These are phyloP conservation scores for Botrytis pseudocinerea DNA, from an alignment of 2,329 filamentous ascomycete species.

Conservation along the genomic window DNA sequence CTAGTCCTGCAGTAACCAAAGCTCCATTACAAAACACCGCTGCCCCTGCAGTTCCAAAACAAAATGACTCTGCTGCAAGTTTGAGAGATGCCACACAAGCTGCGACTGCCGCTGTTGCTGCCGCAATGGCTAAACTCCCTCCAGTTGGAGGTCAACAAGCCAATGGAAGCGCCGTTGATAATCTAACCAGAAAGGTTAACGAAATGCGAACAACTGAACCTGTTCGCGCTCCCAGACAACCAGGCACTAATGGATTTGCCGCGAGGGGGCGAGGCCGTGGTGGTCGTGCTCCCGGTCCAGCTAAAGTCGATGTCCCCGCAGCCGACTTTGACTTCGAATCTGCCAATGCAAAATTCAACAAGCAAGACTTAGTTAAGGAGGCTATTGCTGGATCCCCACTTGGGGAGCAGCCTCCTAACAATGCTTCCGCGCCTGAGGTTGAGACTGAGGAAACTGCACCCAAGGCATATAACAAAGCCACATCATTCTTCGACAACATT, in stretches of 20 bases:
- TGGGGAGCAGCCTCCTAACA: constrained; percentile 50
- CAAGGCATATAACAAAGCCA: constrained; percentile 77
- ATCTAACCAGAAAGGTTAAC: constrained; percentile 71
- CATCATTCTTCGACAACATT: constrained; percentile 97
- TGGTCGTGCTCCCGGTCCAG: constrained; percentile 44
- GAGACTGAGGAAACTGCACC: constrained; percentile 45
- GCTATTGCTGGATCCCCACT: constrained; percentile 77
- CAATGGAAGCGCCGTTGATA: constrained; percentile 58
- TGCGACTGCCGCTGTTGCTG: constrained; percentile 74
- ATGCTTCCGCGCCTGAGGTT: constrained; percentile 41
- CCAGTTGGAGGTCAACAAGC: constrained; percentile 36
- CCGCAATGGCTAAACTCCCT: constrained; percentile 73
- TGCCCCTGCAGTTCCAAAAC: constrained; percentile 19
- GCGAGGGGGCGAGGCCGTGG: constrained; percentile 48
- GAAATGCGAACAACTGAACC: constrained; percentile 71
- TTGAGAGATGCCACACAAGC: constrained; percentile 71
- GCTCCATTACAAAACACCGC: constrained; percentile 43
- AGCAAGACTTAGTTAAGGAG: constrained; percentile 83
- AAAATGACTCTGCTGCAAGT: constrained; percentile 43
- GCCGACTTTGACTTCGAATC: constrained; percentile 91
- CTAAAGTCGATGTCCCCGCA: constrained; percentile 83
- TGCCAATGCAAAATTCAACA: constrained; percentile 84
- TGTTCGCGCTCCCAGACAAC: constrained; percentile 51
- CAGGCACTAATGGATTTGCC: constrained; percentile 44
- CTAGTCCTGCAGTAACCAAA: constrained; percentile 43